Evolutionary conservation across 805 yeast species (phyloP).

Genomic region (Wickerhamiella occidentalis): DNA sequence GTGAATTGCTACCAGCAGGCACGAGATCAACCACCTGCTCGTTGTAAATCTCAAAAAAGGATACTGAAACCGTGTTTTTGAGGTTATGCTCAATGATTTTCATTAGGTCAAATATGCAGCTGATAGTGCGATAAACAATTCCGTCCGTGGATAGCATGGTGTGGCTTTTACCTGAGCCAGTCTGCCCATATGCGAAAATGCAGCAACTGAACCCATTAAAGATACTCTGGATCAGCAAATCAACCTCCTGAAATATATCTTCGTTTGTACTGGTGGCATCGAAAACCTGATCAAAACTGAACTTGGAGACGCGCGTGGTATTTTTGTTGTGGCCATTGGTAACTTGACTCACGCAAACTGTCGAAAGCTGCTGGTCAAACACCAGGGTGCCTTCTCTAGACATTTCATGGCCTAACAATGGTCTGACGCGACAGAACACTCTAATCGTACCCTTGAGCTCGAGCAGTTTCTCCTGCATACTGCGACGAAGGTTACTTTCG

Average conservation of each 20-base stretch:
- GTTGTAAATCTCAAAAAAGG: slow-evolving; percentile 81
- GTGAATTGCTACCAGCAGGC: slow-evolving; percentile 11
- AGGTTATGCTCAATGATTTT: slow-evolving; percentile 29
- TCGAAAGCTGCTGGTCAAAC: slow-evolving; percentile 10
- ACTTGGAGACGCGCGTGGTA: slow-evolving; percentile 24
- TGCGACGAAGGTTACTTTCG: slow-evolving; percentile 34
- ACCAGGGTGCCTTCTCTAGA: slow-evolving; percentile 13
- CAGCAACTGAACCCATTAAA: slow-evolving; percentile 86
- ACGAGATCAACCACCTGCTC: slow-evolving; percentile 61
- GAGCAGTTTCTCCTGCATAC: slow-evolving; percentile 61
- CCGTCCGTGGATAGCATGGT: slow-evolving; percentile 80
- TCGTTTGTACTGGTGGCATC: slow-evolving; percentile 39
- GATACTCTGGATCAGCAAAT: slow-evolving; percentile 74
- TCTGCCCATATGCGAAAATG: slow-evolving; percentile 94
- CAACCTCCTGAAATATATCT: slow-evolving; percentile 69
- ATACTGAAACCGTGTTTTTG: slow-evolving; percentile 44
- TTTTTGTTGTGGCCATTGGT: slow-evolving; percentile 15
- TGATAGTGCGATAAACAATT: slow-evolving; percentile 65
- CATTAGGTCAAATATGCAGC: slow-evolving; percentile 53
- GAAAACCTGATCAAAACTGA: slow-evolving; percentile 73
- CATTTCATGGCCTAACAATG: slow-evolving; percentile 29
- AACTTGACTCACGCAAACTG: slow-evolving; percentile 16
- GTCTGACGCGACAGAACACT: slow-evolving; percentile 79
- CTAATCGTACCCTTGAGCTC: slow-evolving; percentile 86
- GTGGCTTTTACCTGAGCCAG: slow-evolving; percentile 88